Conservation (phyloP, 257 asterid species). For the Fraxinus quadrangulata region DNA sequence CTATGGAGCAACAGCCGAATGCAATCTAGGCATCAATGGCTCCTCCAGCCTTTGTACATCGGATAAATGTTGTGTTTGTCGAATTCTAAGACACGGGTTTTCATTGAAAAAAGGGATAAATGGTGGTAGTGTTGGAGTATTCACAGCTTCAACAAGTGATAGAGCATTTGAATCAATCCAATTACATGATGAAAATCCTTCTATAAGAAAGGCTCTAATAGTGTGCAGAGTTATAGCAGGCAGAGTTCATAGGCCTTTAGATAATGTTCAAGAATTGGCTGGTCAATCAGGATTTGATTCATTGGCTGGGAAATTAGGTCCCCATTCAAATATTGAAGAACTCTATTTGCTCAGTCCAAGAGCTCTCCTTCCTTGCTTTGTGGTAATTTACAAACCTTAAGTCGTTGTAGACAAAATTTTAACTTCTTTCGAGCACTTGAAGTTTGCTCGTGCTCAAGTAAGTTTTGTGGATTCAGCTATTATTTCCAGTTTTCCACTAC, state of each 20-base stretch:
- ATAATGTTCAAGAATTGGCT: constrained; percentile 60
- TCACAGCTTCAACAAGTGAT: constrained; percentile 82
- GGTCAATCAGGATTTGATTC: constrained; percentile 90
- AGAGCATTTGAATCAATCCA: constrained; percentile 70
- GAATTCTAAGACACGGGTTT: constrained; percentile 68
- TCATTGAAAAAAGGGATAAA: constrained; percentile 44
- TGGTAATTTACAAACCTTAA: constrained; percentile 59
- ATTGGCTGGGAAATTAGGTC: constrained; percentile 82
- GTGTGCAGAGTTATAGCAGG: constrained; percentile 97
- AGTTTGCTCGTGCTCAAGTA: neutral
- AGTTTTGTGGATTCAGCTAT: neutral
- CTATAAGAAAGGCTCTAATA: constrained; percentile 56
- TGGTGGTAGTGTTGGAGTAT: constrained; percentile 64
- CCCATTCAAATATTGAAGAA: constrained; percentile 75
- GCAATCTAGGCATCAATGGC: constrained; percentile 60
- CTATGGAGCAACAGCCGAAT: constrained; percentile 65
- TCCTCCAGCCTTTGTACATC: constrained; percentile 63
- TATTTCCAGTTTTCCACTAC: neutral
- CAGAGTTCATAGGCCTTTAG: constrained; percentile 85
- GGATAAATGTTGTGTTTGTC: constrained; percentile 64
- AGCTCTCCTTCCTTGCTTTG: constrained; percentile 96
- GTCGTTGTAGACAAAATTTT: neutral
- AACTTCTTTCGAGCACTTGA: neutral
- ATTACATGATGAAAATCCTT: constrained; percentile 17
- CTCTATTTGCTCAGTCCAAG: constrained; percentile 73